Evolutionary conservation across 345 rosid species (phyloP).

Genomic region (Syzygium jambos): DNA sequence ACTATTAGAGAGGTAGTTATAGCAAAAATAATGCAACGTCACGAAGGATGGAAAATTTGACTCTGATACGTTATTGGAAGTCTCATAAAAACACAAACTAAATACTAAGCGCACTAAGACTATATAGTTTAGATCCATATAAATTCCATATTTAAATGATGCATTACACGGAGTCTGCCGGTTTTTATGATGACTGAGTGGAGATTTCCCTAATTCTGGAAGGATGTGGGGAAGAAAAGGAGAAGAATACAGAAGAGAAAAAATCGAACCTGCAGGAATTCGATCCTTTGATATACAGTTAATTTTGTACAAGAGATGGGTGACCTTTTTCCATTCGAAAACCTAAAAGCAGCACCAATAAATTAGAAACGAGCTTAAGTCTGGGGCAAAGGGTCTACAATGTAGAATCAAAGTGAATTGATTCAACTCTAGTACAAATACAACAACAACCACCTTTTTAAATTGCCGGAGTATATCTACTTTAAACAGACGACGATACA

Average conservation of each 20-base stretch:
- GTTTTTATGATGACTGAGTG: neutral
- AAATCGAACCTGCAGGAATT: neutral
- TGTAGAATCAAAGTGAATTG: neutral
- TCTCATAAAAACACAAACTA: neutral
- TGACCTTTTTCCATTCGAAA: fast-evolving
- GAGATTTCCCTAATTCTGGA: neutral
- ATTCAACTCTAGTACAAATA: neutral
- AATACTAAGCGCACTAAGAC: neutral
- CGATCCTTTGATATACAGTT: neutral
- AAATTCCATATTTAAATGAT: neutral
- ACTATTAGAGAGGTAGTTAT: no score
- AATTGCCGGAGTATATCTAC: neutral
- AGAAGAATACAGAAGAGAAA: neutral
- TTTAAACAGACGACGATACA: neutral
- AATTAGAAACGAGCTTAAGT: neutral
- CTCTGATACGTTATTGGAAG: neutral
- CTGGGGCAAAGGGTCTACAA: neutral
- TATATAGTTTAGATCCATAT: neutral
- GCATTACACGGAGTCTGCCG: neutral
- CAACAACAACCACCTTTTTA: no score
- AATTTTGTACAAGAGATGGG: fast-evolving
- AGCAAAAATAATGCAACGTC: neutral
- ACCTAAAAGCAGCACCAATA: neutral
- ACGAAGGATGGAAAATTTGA: neutral
- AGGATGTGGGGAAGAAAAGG: neutral